A percentile compares a stretch with the other conserved stretches of the same genome.
phyloP scores from a whole-genome alignment of 371 early-diverging fungal species.

The Mucor saturninus region DNA sequence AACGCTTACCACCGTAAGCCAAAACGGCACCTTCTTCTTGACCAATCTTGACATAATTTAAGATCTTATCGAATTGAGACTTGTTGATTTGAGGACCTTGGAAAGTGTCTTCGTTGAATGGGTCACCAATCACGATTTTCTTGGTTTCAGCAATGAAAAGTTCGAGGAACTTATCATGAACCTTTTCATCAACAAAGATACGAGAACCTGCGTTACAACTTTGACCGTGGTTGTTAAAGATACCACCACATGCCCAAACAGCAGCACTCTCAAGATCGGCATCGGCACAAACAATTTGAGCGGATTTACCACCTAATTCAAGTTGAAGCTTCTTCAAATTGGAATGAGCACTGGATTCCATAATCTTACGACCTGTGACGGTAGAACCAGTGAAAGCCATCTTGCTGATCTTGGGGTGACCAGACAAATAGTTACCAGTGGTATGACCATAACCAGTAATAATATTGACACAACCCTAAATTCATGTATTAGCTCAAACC shows the following conservation, averaged over 20 bases:
- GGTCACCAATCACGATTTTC: conserved; percentile 63
- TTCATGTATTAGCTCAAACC: background rate
- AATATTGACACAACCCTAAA: conserved; percentile 75
- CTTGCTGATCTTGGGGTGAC: conserved; percentile 54
- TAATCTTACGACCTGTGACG: conserved; percentile 55
- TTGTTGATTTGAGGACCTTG: conserved; percentile 82
- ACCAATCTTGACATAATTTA: conserved; percentile 66
- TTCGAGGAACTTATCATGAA: conserved; percentile 74
- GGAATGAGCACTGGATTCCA: conserved; percentile 58
- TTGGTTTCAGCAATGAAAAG: conserved; percentile 67
- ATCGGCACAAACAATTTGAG: conserved; percentile 85
- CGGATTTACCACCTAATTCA: conserved; percentile 93
- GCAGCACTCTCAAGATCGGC: conserved; percentile 83
- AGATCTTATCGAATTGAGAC: conserved; percentile 76
- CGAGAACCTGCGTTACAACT: conserved; percentile 90
- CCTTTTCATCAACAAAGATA: conserved; percentile 79
- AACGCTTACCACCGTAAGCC: conserved; percentile 72
- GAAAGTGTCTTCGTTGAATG: conserved; percentile 59
- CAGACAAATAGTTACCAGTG: conserved; percentile 39
- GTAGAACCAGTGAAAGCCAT: conserved; percentile 73
- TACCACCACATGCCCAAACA: conserved; percentile 69
- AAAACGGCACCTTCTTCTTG: conserved; percentile 64
- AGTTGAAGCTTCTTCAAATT: conserved; percentile 80
- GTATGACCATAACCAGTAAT: conserved; percentile 50
- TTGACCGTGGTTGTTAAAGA: conserved; percentile 86